Conservation (phyloP, 352 stramenopile species). For the Pythium periplocum region DNA sequence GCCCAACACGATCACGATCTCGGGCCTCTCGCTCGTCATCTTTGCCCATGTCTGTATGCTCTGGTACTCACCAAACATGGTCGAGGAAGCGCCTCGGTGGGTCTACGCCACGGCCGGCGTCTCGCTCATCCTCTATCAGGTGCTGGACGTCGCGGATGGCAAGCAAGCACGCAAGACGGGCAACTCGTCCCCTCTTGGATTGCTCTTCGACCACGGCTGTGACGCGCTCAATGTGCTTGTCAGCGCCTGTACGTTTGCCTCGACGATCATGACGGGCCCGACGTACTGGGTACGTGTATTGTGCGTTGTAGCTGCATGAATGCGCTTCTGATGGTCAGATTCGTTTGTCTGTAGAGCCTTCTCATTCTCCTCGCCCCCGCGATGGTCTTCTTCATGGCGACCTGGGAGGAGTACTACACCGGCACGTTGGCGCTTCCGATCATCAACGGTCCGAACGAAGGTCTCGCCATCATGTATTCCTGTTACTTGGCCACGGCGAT, state of each 20-base stretch:
- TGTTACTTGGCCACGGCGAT: slow-evolving; percentile 70
- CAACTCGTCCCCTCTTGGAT: slow-evolving; percentile 79
- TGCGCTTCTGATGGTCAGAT: slow-evolving; percentile 7
- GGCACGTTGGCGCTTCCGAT: slow-evolving; percentile 92
- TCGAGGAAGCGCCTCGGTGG: slow-evolving; percentile 63
- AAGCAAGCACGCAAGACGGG: slow-evolving; percentile 85
- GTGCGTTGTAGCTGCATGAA: slow-evolving; percentile 15
- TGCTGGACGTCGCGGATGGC: slow-evolving; percentile 82
- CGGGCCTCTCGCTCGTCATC: slow-evolving; percentile 62
- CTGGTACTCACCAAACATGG: slow-evolving; percentile 84
- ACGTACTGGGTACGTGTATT: slow-evolving; percentile 77
- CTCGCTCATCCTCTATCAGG: slow-evolving; percentile 73
- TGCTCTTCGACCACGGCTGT: slow-evolving; percentile 85
- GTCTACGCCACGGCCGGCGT: slow-evolving; percentile 66
- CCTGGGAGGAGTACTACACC: slow-evolving; percentile 98
- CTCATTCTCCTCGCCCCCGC: slow-evolving; percentile 57
- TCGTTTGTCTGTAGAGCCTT: slow-evolving; percentile 48
- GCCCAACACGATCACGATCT: slow-evolving; percentile 83
- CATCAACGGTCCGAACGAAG: slow-evolving; percentile 96
- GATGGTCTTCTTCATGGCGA: slow-evolving; percentile 95
- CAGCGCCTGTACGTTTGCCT: slow-evolving; percentile 78
- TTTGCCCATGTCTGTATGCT: slow-evolving; percentile 72
- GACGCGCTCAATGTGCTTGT: slow-evolving; percentile 82
- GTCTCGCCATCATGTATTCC: slow-evolving; percentile 88
- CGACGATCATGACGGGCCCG: slow-evolving; percentile 81